Evolutionary conservation across 1,284 basidiomycete genomes (phyloP), one percentile per base, ranked within the genome.

Genomic region (Fistulina hepatica): DNA sequence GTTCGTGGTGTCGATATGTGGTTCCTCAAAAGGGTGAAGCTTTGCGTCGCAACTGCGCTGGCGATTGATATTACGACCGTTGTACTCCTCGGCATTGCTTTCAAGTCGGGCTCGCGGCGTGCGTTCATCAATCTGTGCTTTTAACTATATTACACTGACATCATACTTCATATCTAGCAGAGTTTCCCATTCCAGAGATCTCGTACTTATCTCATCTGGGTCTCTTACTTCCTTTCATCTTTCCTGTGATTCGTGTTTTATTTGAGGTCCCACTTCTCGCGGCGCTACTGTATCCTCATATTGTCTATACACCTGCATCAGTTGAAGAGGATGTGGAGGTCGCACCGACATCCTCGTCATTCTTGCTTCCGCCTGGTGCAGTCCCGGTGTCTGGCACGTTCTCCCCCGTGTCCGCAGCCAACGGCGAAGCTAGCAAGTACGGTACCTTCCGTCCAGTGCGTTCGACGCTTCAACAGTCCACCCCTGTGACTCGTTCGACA

Each of bases 1-100:
- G 59, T 81, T 36, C 67, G 72, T 21, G 80, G 80, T 23, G 66
- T 78, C 25, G 63, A 74, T 28, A 72, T 85, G 21, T 88, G 84
- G 84, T 68, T 65, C 21, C 53, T 73, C 46, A 70, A 55, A 44
- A 67, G 76, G 25, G 55, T 84, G 45, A 81, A 69, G 53, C 37
- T 59, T 12, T 67, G 68, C 39, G 56, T 81, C 21, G 55, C 65
- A 17, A 44, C 63, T 27, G 67, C 80, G 21, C 53, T 82, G 35
- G 59, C 54, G 6, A 54, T 82, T 24, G 82, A 85, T 51, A 58
- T 78, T 31, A 65, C 63, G 7, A 66, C 78, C 36, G 67, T 73
- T 11, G 60, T 71, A 10, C 49, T 84, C 23, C 60, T 79, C 30
- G 68, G 63, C 23, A 46, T 70, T 24, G n/a, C n/a, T n/a, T n/a